Base-by-base conservation (phyloP, 805 yeast genomes). In the Saccharomycopsis selenospora region DNA sequence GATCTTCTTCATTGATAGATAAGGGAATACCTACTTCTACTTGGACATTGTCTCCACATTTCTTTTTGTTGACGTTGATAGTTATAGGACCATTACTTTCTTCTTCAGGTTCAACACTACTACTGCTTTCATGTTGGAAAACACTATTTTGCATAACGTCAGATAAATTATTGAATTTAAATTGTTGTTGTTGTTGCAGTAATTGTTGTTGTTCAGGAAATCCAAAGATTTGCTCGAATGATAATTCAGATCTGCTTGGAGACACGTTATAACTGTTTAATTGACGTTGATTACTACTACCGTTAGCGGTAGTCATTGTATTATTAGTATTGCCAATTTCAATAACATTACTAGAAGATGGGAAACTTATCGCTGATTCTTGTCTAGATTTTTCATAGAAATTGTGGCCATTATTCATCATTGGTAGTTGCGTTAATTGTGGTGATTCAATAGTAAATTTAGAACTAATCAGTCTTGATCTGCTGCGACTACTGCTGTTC, bases 1-100 rank as follows among this genome's bases (percentile, higher is more conserved):
- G 46, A 33, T 52, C 61, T 18, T 55, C 59, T 20, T 60, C 61
- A 40, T 63, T 67, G 22, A 60, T 14, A 5, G 10, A 20, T 33
- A 14, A 17, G 5, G n/a, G 20, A 10, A 28, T 28, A 28, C 13
- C 33, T n/a, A 10, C 33, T 10, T n/a, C 33, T 28, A n/a, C n/a
- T 28, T 28, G 13, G 33, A 28, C n/a, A 28, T 28, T 28, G 13
- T 28, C 13, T 20, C 17, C 17, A 7, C 38, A 17, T 20, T 33
- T 33, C n/a, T 20, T 14, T 14, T 7, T 7, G 10, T 6, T 33
- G 10, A 33, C 17, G 10, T 33, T 33, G 4, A 33, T 33, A 6
- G 10, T 33, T 20, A 33, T 14, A 33, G 38, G 38, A 6, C 38
- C 38, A 14, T 33, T 27, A n/a, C n/a, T n/a, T n/a, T n/a, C n/a